A percentile compares a stretch with the other conserved stretches of the same genome.
Evolutionary conservation across 768 basidiomycete genomes (phyloP).

Genomic region (Lactarius indigo): DNA sequence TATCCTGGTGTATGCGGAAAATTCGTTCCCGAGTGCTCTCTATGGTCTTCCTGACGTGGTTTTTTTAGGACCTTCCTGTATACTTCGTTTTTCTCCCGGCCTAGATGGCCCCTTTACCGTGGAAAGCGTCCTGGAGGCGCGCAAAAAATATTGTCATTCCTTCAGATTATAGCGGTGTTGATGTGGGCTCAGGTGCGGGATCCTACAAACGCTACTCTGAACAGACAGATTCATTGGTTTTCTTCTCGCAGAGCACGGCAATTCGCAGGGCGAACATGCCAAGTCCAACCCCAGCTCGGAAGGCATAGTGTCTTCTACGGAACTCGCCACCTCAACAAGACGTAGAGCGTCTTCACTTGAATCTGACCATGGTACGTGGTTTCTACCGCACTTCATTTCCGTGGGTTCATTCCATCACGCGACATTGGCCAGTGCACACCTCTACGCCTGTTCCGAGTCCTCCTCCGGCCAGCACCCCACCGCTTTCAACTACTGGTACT

Average conservation of each 20-base stretch:
- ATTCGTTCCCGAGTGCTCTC: neutral
- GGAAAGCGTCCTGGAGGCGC: constrained; percentile 16
- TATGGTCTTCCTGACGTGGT: neutral
- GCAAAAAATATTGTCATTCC: neutral
- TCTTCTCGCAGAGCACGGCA: neutral
- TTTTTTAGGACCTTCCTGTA: neutral
- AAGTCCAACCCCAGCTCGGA: neutral
- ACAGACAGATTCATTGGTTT: neutral
- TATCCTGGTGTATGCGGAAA: neutral
- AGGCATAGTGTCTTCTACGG: neutral
- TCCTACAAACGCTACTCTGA: neutral
- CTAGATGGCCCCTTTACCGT: constrained; percentile 13
- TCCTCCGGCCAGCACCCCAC: neutral
- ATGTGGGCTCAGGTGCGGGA: constrained; percentile 4
- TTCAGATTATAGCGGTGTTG: neutral
- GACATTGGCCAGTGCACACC: neutral
- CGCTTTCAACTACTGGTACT: neutral
- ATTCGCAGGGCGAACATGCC: constrained; percentile 1
- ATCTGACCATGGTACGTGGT: constrained; percentile 1
- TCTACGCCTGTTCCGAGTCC: neutral
- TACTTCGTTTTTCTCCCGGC: neutral
- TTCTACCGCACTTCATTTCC: neutral
- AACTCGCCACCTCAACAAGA: neutral
- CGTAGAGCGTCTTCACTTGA: neutral
- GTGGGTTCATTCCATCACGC: neutral